Conservation (phyloP, 352 stramenopile species). For the Phytophthora chlamydospora region DNA sequence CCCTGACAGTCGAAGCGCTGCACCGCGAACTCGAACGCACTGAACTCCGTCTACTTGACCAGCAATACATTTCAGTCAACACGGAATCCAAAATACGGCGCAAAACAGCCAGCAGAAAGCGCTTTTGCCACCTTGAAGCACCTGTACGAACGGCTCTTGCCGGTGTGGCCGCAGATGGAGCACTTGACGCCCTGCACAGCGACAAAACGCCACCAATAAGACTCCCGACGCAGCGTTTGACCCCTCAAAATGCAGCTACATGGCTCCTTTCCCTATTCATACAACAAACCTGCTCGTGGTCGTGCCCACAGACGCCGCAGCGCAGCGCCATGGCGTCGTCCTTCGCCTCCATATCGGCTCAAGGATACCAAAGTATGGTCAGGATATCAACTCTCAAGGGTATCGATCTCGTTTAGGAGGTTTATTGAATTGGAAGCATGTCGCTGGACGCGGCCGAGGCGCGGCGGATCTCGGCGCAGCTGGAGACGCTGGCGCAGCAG, state of each 20-base stretch:
- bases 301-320: slow-evolving; percentile 37
- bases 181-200: slow-evolving; percentile 57
- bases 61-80: not conserved
- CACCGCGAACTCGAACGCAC: slow-evolving; percentile 53
- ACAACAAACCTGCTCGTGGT: slow-evolving; percentile 36
- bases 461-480: slow-evolving; percentile 40
- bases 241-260: slow-evolving; percentile 2
- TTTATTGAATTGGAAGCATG: slow-evolving; percentile 12
- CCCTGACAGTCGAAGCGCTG: slow-evolving; percentile 57
- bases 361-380: slow-evolving; percentile 1
- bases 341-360: slow-evolving; percentile 21
- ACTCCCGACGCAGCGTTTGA: slow-evolving; percentile 3
- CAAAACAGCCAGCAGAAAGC: not conserved
- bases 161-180: slow-evolving; percentile 65
- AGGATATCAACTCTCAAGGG: too few species aligned
- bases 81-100: too few species aligned
- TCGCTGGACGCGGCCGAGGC: slow-evolving; percentile 28
- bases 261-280: not conserved
- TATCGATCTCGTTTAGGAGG: not conserved
- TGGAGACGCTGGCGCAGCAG: slow-evolving; percentile 41
- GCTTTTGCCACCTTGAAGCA: slow-evolving; percentile 49
- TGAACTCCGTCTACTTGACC: slow-evolving; percentile 38
- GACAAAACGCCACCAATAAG: slow-evolving; percentile 5
- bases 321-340: slow-evolving; percentile 13
- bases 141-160: slow-evolving; percentile 70